A percentile compares a stretch with the other conserved stretches of the same genome.
Conservation (phyloP, 2,329 filamentous ascomycete genomes). For the Pseudogymnoascus verrucosus region DNA sequence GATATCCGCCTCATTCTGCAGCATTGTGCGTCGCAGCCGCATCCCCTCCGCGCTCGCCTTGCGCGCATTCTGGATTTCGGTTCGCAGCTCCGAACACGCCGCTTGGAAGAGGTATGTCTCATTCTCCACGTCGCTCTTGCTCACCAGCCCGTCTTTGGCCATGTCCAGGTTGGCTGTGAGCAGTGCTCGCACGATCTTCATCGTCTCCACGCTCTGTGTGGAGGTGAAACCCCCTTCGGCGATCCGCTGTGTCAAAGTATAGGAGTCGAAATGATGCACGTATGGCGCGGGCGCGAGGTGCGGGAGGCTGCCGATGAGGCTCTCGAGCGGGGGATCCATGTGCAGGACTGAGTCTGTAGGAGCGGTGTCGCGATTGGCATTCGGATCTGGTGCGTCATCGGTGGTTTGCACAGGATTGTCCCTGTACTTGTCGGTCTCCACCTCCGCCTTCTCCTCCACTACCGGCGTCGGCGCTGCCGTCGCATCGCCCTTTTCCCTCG, state of each 20-base stretch:
- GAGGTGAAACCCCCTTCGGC: slow-evolving; percentile 61
- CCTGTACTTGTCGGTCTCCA: slow-evolving; percentile 7
- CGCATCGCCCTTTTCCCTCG: slow-evolving; percentile 9
- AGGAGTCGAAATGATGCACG: slow-evolving; percentile 95
- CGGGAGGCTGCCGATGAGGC: slow-evolving; percentile 41
- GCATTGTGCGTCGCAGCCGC: slow-evolving; percentile 70
- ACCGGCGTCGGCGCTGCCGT: background rate
- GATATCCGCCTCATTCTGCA: slow-evolving; percentile 96
- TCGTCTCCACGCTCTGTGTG: slow-evolving; percentile 71
- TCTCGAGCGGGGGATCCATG: slow-evolving; percentile 36
- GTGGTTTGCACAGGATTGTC: background rate
- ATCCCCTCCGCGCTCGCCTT: slow-evolving; percentile 72
- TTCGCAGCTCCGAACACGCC: slow-evolving; percentile 83
- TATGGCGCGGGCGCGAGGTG: slow-evolving; percentile 70
- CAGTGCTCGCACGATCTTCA: slow-evolving; percentile 82
- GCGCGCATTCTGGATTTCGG: slow-evolving; percentile 73
- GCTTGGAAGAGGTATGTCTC: slow-evolving; percentile 90
- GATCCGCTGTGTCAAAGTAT: slow-evolving; percentile 76
- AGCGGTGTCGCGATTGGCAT: slow-evolving; percentile 16
- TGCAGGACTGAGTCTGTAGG: slow-evolving; percentile 19
- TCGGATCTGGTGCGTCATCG: slow-evolving; percentile 21
- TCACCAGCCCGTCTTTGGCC: slow-evolving; percentile 72
- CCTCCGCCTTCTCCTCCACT: slow-evolving; percentile 8
- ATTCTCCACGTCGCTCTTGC: slow-evolving; percentile 90
- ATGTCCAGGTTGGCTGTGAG: slow-evolving; percentile 72